Evolutionary conservation across 257 asterid species (phyloP).

Genomic region (Solanum tarapatanum): DNA sequence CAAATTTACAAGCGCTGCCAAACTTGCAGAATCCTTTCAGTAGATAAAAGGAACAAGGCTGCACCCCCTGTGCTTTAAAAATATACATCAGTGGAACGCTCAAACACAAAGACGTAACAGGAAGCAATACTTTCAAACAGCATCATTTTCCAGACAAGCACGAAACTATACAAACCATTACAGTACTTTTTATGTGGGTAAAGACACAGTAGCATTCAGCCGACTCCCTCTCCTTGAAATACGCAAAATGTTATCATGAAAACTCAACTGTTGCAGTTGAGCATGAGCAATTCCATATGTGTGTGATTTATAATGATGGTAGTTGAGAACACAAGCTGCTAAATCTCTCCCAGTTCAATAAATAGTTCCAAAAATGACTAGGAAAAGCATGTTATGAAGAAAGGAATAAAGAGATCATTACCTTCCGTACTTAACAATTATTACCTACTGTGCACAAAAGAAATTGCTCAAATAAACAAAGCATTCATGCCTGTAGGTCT

Average conservation of each 20-base stretch:
- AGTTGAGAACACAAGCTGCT: background rate
- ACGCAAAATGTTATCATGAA: background rate
- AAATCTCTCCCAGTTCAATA: background rate
- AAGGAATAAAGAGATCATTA: background rate
- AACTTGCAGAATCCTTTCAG: slow-evolving; percentile 77
- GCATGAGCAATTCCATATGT: background rate
- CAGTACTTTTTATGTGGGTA: background rate
- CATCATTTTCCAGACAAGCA: background rate
- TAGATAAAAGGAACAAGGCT: slow-evolving; percentile 73
- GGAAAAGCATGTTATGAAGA: background rate
- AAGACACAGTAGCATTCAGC: background rate
- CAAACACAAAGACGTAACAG: background rate
- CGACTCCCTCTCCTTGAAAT: background rate
- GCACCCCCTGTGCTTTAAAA: slow-evolving; percentile 59
- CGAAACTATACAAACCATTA: background rate
- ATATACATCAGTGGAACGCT: background rate
- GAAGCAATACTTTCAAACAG: background rate
- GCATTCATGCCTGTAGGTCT: background rate
- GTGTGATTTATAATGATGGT: background rate
- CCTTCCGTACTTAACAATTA: background rate
- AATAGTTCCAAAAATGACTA: background rate
- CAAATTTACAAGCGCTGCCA: slow-evolving; percentile 70
- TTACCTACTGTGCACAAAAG: background rate
- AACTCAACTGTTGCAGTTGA: background rate
- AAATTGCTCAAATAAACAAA: background rate